Conservation (phyloP, 2,329 filamentous ascomycete species). For the Moelleriella libera region DNA sequence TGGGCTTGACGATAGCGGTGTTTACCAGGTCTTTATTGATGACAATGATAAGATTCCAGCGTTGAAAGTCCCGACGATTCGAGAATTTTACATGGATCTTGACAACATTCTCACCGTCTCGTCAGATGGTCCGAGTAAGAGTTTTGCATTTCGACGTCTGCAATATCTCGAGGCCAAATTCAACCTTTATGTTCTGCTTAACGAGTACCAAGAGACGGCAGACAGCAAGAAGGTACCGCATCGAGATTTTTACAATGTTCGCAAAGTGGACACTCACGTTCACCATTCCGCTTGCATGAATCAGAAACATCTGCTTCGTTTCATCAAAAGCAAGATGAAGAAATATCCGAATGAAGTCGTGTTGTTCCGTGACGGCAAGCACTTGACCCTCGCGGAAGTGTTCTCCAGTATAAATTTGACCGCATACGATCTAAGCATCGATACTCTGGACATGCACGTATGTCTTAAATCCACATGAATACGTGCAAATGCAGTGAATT, state of each 20-base stretch:
- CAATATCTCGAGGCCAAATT: conserved; percentile 97
- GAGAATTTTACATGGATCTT: conserved; percentile 92
- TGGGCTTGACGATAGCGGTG: conserved; percentile 66
- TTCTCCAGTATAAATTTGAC: conserved; percentile 97
- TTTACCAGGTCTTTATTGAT: conserved; percentile 84
- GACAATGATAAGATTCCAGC: conserved; percentile 51
- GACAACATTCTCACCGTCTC: conserved; percentile 80
- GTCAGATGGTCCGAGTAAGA: conserved; percentile 90
- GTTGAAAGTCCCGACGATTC: conserved; percentile 75
- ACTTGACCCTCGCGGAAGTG: conserved; percentile 81
- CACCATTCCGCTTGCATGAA: conserved; percentile 99
- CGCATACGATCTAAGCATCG: conserved; percentile 93
- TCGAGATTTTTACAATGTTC: conserved; percentile 96
- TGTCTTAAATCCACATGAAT: conserved; percentile 13
- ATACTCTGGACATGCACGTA: conserved; percentile 97
- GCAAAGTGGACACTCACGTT: conserved; percentile 97
- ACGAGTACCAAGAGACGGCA: conserved; percentile 95
- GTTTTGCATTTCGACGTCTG: conserved; percentile 85
- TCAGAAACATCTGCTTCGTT: conserved; percentile 92
- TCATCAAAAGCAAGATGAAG: conserved; percentile 99
- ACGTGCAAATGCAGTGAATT: background rate
- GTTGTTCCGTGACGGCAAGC: conserved; percentile 79
- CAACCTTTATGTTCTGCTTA: conserved; percentile 82
- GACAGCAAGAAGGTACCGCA: conserved; percentile 97
- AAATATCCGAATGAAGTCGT: conserved; percentile 92